Base-by-base conservation (phyloP, 306 rosid species). In the Herpetospermum pedunculosum region DNA sequence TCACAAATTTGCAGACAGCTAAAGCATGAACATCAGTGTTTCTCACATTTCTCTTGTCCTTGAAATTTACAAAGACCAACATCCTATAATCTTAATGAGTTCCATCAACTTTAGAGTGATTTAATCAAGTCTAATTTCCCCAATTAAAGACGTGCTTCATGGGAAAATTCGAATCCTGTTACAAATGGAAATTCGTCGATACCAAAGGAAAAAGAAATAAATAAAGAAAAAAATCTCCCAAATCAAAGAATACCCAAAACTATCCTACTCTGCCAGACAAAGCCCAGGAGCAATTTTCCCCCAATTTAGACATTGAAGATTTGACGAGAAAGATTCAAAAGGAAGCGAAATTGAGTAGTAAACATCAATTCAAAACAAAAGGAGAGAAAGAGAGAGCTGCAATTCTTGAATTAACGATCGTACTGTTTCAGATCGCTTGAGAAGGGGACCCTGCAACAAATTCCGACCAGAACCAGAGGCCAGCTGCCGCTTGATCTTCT, bases 401-500 rank as follows among this genome's bases (percentile, higher is more conserved):
- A 49, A 23, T 57, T 11, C 11, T 14, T 15, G 34, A 69, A 63
- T 62, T 3, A 29, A 32, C 72, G 78, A 74, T 75, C 71, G 72
- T 88, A 95, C 99, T 13, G 97, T 92, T 85, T 95, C 97, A 52
- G 99, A 95, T 89, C 96, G 92, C 88, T 95, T 95, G 62, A 91
- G 99, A 79, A 95, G 99, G 53, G 99, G 97, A 19, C 97, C 99
- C 73, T 95, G 99, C 82, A 95, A 84, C 85, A 92, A 77, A 73
- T 82, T 89, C 77, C 92, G 82, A 55, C 96, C 99, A 40, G 97
- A 91, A 73, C 96, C 95, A 4, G 99, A 89, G 30, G 99, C 92
- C 52, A 95, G 78, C 53, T 95, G 97, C 46, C 96, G 97, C 86
- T 95, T 95, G 89, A 95, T 95, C 96, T 80, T 95, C 84, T 95